Conservation (phyloP, 805 yeast genomes). For the Yamadazyma phyllophila region DNA sequence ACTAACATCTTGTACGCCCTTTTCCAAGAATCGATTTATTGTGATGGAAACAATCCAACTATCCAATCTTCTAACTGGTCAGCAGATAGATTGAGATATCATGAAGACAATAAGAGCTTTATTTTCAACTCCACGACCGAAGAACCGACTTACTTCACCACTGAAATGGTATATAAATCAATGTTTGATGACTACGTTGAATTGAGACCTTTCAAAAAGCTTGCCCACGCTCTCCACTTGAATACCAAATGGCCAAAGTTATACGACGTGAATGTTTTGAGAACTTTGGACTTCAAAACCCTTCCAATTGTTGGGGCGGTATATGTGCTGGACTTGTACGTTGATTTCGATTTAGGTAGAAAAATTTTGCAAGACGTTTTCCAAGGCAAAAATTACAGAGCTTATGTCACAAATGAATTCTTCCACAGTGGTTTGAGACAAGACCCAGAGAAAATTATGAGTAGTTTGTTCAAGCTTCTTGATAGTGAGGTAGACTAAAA, state of each 20-base stretch:
- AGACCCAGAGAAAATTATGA: slow-evolving; percentile 38
- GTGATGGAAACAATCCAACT: slow-evolving; percentile 34
- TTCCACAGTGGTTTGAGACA: slow-evolving; percentile 52
- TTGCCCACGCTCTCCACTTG: slow-evolving; percentile 39
- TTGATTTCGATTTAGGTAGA: slow-evolving; percentile 44
- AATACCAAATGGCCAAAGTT: slow-evolving; percentile 35
- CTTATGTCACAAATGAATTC: slow-evolving; percentile 45
- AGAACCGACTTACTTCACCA: slow-evolving; percentile 44
- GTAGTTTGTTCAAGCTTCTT: slow-evolving; percentile 37
- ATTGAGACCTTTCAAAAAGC: slow-evolving; percentile 34
- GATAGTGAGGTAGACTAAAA: slow-evolving; percentile 30
- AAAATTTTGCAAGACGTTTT: slow-evolving; percentile 31
- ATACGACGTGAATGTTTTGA: slow-evolving; percentile 32
- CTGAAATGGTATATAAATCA: slow-evolving; percentile 54
- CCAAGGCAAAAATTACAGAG: slow-evolving; percentile 32
- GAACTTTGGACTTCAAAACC: slow-evolving; percentile 27
- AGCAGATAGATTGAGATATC: slow-evolving; percentile 40
- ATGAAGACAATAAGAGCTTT: slow-evolving; percentile 23
- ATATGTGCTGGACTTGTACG: slow-evolving; percentile 51
- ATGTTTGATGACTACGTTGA: slow-evolving; percentile 50
- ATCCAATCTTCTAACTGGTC: slow-evolving; percentile 42
- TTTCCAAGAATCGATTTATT: slow-evolving; percentile 58
- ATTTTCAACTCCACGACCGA: slow-evolving; percentile 17
- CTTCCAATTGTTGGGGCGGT: slow-evolving; percentile 51
- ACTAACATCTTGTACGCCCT: slow-evolving; percentile 54